Conservation (phyloP, 2,329 filamentous ascomycete species). For the Phyllosticta paracitricarpa region DNA sequence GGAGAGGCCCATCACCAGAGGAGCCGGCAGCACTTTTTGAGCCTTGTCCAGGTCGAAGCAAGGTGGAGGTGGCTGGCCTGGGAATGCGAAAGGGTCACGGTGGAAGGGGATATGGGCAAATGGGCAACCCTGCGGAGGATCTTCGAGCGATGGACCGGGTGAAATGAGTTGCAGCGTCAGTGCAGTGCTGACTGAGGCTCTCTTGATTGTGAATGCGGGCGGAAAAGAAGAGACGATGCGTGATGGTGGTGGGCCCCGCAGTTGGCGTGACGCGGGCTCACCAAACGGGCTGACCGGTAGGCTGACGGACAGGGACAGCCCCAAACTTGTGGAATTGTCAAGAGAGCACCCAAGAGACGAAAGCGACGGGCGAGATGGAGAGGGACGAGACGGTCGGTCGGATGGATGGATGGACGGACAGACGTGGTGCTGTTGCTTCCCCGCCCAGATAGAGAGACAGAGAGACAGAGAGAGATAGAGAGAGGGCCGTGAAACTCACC, state of each 20-base stretch:
- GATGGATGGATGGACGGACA: too few species aligned
- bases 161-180: conserved; percentile 6
- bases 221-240: neutral
- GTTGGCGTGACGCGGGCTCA: neutral
- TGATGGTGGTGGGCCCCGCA: neutral
- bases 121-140: conserved; percentile 9
- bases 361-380: too few species aligned
- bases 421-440: too few species aligned
- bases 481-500: neutral
- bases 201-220: neutral
- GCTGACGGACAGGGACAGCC: neutral
- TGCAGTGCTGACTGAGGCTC: conserved; percentile 5
- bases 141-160: conserved; percentile 9
- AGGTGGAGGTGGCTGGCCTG: neutral
- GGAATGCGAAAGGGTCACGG: neutral
- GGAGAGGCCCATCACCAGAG: neutral
- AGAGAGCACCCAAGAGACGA: too few species aligned
- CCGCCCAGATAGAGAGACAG: too few species aligned
- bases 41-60: neutral
- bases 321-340: neutral
- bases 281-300: neutral
- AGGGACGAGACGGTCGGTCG: too few species aligned
- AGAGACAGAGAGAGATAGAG: neutral
- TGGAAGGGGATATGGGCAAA: neutral
- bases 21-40: neutral